Conservation (phyloP, 176 grass and related monocot genomes). For the Alopecurus myosuroides region DNA sequence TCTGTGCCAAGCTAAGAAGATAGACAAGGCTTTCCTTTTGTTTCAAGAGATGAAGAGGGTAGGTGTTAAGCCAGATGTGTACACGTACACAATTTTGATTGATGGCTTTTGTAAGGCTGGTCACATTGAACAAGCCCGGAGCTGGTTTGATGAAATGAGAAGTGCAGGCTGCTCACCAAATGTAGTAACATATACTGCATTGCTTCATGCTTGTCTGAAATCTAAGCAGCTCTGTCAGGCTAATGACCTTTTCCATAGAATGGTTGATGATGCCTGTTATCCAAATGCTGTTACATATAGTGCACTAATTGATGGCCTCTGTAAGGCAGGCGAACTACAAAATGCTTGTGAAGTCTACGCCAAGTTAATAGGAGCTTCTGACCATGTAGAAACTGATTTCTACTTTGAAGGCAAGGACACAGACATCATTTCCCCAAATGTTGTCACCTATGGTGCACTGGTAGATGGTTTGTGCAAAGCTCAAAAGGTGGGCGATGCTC, state of each 20-base stretch:
- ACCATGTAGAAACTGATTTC: constrained; percentile 43
- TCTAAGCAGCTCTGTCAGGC: constrained; percentile 57
- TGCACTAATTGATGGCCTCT: constrained; percentile 89
- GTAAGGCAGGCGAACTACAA: constrained; percentile 67
- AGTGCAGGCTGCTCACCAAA: constrained; percentile 64
- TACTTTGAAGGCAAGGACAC: constrained; percentile 42
- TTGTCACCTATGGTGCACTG: constrained; percentile 91
- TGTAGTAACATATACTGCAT: constrained; percentile 86
- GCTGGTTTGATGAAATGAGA: constrained; percentile 83
- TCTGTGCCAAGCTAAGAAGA: constrained; percentile 62
- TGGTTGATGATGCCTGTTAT: constrained; percentile 65
- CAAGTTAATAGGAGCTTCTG: constrained; percentile 62
- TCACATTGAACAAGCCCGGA: constrained; percentile 64
- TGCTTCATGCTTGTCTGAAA: constrained; percentile 97
- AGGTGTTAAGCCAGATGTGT: constrained; percentile 78
- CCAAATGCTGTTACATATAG: constrained; percentile 85
- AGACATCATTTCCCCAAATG: constrained; percentile 55
- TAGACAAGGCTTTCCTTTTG: constrained; percentile 78
- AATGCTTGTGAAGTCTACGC: constrained; percentile 77
- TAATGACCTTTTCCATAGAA: constrained; percentile 69
- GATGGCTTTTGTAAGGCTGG: constrained; percentile 94
- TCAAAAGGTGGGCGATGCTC: constrained; percentile 75
- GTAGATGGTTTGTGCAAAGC: constrained; percentile 95
- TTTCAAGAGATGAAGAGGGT: constrained; percentile 92
- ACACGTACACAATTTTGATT: constrained; percentile 93